Percentiles rank a stretch among this genome's conserved stretches.
Conservation (phyloP, 805 yeast species). For the Zygosaccharomyces gambellarensis region DNA sequence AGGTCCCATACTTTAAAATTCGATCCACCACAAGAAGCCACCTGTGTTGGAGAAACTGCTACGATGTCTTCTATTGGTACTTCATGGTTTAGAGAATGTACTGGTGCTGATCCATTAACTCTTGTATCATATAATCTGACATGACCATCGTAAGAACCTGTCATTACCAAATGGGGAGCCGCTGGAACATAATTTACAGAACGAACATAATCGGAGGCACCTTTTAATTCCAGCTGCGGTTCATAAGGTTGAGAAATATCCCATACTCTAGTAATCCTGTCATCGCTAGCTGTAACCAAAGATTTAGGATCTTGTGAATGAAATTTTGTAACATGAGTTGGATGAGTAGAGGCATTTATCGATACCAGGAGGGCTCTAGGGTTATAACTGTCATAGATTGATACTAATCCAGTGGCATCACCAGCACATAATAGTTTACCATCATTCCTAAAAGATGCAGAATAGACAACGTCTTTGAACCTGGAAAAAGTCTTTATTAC, state of each 20-base stretch:
- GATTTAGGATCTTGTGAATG: constrained; percentile 62
- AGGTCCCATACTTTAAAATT: constrained; percentile 88
- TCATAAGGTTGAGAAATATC: constrained; percentile 73
- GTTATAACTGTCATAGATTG: constrained; percentile 77
- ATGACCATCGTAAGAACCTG: constrained; percentile 91
- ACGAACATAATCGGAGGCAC: constrained; percentile 85
- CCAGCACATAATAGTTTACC: constrained; percentile 91
- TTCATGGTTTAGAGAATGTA: constrained; percentile 62
- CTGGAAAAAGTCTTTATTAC: constrained; percentile 80
- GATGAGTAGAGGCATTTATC: constrained; percentile 76
- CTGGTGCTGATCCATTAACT: constrained; percentile 44
- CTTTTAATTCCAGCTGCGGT: constrained; percentile 66
- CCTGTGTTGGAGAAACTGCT: constrained; percentile 64
- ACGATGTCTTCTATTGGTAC: constrained; percentile 83
- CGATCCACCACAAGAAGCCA: constrained; percentile 79
- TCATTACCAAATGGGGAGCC: constrained; percentile 72
- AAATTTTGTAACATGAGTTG: constrained; percentile 91
- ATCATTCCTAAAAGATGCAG: constrained; percentile 87
- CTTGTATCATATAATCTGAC: constrained; percentile 84
- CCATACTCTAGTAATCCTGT: constrained; percentile 77
- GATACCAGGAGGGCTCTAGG: constrained; percentile 77
- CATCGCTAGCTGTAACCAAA: constrained; percentile 86
- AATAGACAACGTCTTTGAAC: constrained; percentile 86
- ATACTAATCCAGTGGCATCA: constrained; percentile 91
- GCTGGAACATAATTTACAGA: constrained; percentile 72